Evolutionary conservation across 352 stramenopile species (phyloP), one percentile per base, ranked within the genome.

Genomic region (Globisporangium lucens): DNA sequence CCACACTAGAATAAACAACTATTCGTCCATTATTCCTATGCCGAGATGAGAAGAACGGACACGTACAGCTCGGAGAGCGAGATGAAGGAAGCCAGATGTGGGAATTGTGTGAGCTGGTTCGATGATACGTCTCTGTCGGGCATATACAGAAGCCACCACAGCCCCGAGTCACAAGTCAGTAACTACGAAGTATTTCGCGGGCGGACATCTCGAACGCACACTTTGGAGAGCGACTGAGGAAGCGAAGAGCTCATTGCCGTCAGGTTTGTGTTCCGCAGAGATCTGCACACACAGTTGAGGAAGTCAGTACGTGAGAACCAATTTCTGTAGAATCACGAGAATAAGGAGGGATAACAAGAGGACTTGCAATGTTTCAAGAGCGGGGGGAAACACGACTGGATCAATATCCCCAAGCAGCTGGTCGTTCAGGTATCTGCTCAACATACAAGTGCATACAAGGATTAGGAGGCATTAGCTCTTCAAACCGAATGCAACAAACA

Each of bases 1-100:
- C 24, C 24, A 24, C 24, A 24, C 24, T 24, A 24, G 24, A 24
- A 24, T 24, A 24, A 24, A 24, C 24, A 24, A 24, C 24, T 24
- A 24, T 24, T 24, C 24, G 24, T 24, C 24, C 24, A 24, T 24
- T 24, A 24, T 24, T 24, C 24, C 24, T 24, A 24, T 24, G 24
- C 24, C 24, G 24, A 24, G 24, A 24, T 24, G 24, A 24, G 15
- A 46, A 49, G n/a, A 27, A 15, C 10, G n/a, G n/a, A 2, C 4
- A 20, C 61, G 22, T 67, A 67, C 61, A 67, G 5, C 6, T 61
- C 61, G 2, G 49, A 61, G 15, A 67, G 47, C 8, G 49, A 67
- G 1, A 49, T 27, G 52, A 67, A 60, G 29, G 61, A 52, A 15
- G 15, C 8, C 27, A 68, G 15, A 24, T 13, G 57, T 12, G 61